These are phyloP conservation scores for Sabuloglossum arenarium DNA, from an alignment of 495 filamentous ascomycete species.

Conservation along the genomic window DNA sequence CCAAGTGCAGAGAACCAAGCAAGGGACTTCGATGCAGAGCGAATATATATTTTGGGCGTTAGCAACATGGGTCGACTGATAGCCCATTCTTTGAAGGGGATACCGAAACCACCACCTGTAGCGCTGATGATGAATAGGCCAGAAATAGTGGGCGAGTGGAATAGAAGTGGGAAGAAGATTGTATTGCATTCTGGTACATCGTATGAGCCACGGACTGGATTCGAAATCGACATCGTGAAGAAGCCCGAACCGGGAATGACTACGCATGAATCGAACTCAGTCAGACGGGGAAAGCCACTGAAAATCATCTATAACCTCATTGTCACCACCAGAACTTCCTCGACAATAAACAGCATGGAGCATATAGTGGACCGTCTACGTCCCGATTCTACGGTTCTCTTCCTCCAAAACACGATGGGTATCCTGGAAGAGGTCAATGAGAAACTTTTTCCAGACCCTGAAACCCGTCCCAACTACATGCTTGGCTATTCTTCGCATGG, in stretches of 20 bases:
- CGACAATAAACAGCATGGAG: slow-evolving; percentile 33
- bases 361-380: slow-evolving; percentile 44
- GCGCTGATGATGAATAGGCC: slow-evolving; percentile 27
- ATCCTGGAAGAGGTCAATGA: slow-evolving; percentile 50
- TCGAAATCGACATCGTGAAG: slow-evolving; percentile 28
- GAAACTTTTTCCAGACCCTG: slow-evolving; percentile 41
- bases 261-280: background rate
- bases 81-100: slow-evolving; percentile 22
- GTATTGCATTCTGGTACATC: slow-evolving; percentile 14
- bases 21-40: background rate
- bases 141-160: slow-evolving; percentile 16
- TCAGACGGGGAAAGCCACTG: background rate
- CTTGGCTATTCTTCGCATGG: slow-evolving; percentile 44
- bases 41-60: slow-evolving; percentile 30
- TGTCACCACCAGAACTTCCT: slow-evolving; percentile 39
- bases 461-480: slow-evolving; percentile 49
- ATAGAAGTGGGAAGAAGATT: slow-evolving; percentile 14
- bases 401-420: slow-evolving; percentile 74
- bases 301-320: slow-evolving; percentile 55
- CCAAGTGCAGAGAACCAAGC: background rate
- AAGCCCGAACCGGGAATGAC: slow-evolving; percentile 6
- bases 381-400: slow-evolving; percentile 48
- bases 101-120: slow-evolving; percentile 17
- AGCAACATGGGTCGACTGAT: slow-evolving; percentile 34
- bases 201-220: slow-evolving; percentile 21